These are phyloP conservation scores for Rosa chinensis DNA, from an alignment of 306 rosid species.

Conservation along the genomic window DNA sequence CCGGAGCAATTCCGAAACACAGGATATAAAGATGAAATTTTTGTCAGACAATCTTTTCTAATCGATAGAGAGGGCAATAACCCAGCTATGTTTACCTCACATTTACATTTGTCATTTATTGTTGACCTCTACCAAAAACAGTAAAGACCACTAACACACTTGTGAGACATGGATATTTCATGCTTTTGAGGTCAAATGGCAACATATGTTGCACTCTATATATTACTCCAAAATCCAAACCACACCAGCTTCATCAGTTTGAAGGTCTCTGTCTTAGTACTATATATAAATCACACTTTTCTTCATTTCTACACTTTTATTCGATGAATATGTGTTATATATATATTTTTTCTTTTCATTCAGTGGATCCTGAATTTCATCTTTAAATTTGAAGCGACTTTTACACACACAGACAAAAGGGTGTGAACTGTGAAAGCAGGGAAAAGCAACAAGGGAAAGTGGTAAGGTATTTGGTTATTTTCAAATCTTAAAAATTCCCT, in stretches of 20 bases:
- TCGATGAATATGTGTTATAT: neutral
- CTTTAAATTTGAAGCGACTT: neutral
- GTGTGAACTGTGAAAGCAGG: neutral
- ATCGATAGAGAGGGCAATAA: neutral
- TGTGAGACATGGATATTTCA: slow-evolving; percentile 44
- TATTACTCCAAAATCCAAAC: slow-evolving; percentile 12
- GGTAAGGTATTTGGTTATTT: slow-evolving; percentile 37
- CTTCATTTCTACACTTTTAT: neutral
- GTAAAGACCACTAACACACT: slow-evolving; percentile 59
- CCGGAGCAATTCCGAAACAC: neutral
- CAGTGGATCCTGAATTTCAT: neutral
- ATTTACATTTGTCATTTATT: slow-evolving; percentile 53
- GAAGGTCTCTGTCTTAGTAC: slow-evolving; percentile 3
- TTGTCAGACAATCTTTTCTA: neutral
- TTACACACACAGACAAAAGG: neutral
- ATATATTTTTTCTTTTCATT: neutral
- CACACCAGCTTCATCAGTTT: slow-evolving; percentile 15
- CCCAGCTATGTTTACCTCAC: slow-evolving; percentile 11
- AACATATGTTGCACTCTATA: slow-evolving; percentile 27
- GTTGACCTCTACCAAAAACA: slow-evolving; percentile 72
- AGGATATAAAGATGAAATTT: neutral
- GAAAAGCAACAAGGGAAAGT: slow-evolving; percentile 30
- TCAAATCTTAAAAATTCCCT: slow-evolving; percentile 13
- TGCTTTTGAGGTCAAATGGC: slow-evolving; percentile 49
- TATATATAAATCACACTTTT: neutral